Evolutionary conservation across 352 stramenopile genomes (phyloP).

Genomic region (Pythium rhizo-oryzae): DNA sequence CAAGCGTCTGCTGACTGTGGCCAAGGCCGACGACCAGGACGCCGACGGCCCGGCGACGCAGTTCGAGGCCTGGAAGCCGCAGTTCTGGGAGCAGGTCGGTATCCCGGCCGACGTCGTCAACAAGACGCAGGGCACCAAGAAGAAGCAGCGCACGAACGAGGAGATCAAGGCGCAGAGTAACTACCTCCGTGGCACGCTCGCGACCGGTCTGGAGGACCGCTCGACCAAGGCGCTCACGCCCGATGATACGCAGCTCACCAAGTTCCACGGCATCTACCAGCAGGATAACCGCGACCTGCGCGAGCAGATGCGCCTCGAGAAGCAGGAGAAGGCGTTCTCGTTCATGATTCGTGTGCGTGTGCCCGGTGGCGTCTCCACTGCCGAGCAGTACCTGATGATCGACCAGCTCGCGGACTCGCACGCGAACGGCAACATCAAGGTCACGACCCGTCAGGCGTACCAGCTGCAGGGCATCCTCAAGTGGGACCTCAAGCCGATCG

Average conservation of each 20-base stretch:
- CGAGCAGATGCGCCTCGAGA: constrained; percentile 75
- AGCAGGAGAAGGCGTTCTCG: constrained; percentile 92
- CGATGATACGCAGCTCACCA: constrained; percentile 87
- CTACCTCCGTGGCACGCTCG: constrained; percentile 74
- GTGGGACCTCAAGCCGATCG: constrained; percentile 96
- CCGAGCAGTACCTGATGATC: constrained; percentile 93
- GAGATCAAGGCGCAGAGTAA: constrained; percentile 86
- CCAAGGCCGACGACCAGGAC: constrained; percentile 83
- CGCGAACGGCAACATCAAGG: constrained; percentile 95
- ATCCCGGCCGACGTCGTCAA: constrained; percentile 61
- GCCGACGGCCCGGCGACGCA: constrained; percentile 76
- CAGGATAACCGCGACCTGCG: constrained; percentile 94
- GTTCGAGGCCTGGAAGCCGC: constrained; percentile 73
- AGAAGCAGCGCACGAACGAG: constrained; percentile 81
- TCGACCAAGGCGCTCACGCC: constrained; percentile 70
- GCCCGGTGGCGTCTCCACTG: constrained; percentile 93
- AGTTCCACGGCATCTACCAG: constrained; percentile 99
- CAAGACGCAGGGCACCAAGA: constrained; percentile 43
- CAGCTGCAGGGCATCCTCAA: constrained; percentile 98
- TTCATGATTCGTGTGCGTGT: constrained; percentile 98
- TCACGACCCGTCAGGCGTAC: constrained; percentile 97
- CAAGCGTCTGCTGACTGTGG: constrained; percentile 54
- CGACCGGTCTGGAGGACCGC: constrained; percentile 62
- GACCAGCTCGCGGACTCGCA: constrained; percentile 94
- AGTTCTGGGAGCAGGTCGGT: constrained; percentile 75